Evolutionary conservation across 2,329 filamentous ascomycete genomes (phyloP), one percentile per base, ranked within the genome.

Genomic region (Pyrenophora graminea): DNA sequence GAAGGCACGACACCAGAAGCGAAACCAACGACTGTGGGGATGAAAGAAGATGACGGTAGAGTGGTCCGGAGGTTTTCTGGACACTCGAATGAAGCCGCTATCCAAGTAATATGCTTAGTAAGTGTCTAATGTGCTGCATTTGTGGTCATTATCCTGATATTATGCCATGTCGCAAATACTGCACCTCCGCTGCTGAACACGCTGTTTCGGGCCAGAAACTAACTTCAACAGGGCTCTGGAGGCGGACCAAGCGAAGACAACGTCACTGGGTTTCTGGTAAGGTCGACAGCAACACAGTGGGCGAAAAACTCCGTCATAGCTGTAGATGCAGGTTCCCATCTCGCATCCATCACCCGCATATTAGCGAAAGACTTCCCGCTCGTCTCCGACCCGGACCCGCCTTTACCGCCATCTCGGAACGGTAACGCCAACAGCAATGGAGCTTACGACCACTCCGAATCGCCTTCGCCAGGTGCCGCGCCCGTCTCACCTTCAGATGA

Each of bases 311-410:
- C 91, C 0, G 74, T 97, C 34, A 79, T 97, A 23, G 91, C 93
- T n/a, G 88, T 99, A 45, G 94, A 99, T 77, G 92, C 91, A 8
- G 94, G 94, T 40, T 90, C 92, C 27, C 89, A 97, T 71, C 82
- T 99, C 34, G 86, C 90, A 23, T 86, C 90, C 48, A 96, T 99
- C 49, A 85, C 85, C n/a, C 82, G 84, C 40, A 89, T 96, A 40
- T 79, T 99, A 21, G 81, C 91, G 56, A 65, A 73, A 25, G 73
- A 82, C 55, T 78, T 82, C 45, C 79, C 80, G 39, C 72, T 72
- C 5, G 70, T 78, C 12, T 69, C 72, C 17, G 55, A 63, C 4
- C 53, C 59, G 19, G 55, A 56, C 13, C 32, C 53, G 25, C 27
- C 47, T 8, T 25, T 46, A 27, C 56, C 58, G 9, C 55, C 50